These are phyloP conservation scores for Parathielavia appendiculata DNA, from an alignment of 495 filamentous ascomycete genomes.

Conservation along the genomic window DNA sequence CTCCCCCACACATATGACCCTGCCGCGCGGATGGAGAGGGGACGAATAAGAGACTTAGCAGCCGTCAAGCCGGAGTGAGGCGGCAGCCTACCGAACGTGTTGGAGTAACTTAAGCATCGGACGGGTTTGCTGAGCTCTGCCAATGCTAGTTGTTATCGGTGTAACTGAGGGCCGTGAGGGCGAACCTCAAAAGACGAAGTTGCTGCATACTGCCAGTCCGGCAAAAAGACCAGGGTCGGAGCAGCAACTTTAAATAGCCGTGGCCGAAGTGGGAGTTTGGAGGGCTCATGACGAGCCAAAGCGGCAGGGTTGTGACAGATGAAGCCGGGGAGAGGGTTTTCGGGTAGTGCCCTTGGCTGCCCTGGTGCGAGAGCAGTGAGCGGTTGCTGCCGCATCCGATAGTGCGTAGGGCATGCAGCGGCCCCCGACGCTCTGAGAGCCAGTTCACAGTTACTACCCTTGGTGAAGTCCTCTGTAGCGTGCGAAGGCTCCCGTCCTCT, in stretches of 20 bases:
- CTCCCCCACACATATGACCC: not conserved
- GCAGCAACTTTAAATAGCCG: constrained; percentile 14
- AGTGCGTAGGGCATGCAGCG: no score
- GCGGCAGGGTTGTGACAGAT: constrained; percentile 2
- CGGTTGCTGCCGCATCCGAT: no score
- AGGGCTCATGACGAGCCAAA: not conserved
- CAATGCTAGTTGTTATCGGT: no score
- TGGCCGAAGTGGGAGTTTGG: not conserved
- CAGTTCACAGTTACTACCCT: no score
- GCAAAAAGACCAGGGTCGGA: not conserved
- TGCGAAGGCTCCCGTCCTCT: no score
- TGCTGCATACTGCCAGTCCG: constrained; percentile 13
- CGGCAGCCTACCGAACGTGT: not conserved
- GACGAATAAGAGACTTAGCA: not conserved
- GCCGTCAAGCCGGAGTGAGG: not conserved
- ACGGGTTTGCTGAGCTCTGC: no score
- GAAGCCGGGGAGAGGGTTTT: not conserved
- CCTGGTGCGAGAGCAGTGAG: not conserved
- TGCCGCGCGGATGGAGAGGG: no score
- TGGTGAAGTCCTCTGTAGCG: no score
- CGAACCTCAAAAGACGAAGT: not conserved
- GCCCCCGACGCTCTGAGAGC: no score
- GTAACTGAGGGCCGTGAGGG: no score
- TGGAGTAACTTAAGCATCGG: no score
- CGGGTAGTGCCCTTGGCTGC: not conserved